Percentiles rank a stretch among this genome's conserved stretches.
Evolutionary conservation across 2,329 filamentous ascomycete genomes (phyloP).

Genomic region (Geosmithia putterillii): DNA sequence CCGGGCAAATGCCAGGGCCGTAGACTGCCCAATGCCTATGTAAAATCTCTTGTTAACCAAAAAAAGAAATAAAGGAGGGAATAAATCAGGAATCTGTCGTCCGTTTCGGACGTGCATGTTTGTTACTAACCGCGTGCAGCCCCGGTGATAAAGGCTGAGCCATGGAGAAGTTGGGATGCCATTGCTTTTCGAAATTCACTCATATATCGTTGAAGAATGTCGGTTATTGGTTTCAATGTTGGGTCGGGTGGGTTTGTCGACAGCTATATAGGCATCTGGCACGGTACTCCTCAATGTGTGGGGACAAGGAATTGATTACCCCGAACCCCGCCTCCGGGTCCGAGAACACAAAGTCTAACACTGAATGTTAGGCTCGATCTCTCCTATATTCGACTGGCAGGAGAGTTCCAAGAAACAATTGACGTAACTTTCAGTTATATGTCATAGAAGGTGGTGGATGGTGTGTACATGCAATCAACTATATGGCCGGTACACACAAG

Average conservation of each 20-base stretch:
- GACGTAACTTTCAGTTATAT: no score
- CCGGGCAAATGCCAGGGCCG: conserved; percentile 31
- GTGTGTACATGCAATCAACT: no score
- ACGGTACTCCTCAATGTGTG: not conserved
- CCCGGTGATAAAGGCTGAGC: conserved; percentile 6
- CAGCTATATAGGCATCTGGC: not conserved
- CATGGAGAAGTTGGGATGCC: conserved; percentile 2
- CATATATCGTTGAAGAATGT: no score
- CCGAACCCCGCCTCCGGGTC: not conserved
- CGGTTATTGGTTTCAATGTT: no score
- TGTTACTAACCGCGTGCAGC: conserved; percentile 3
- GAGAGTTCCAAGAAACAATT: no score
- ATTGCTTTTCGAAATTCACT: not conserved
- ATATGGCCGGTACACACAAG: no score
- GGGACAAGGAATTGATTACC: not conserved
- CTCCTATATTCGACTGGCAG: no score
- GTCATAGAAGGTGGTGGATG: no score
- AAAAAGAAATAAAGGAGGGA: not conserved
- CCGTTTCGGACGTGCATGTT: not conserved
- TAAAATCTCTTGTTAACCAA: not conserved
- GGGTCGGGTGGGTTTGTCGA: no score
- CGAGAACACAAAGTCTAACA: not conserved
- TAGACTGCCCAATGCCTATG: conserved; percentile 33
- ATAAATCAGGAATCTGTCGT: no score
- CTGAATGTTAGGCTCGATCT: no score